Evolutionary conservation across 345 rosid species (phyloP).

Genomic region (Anacardium occidentale): DNA sequence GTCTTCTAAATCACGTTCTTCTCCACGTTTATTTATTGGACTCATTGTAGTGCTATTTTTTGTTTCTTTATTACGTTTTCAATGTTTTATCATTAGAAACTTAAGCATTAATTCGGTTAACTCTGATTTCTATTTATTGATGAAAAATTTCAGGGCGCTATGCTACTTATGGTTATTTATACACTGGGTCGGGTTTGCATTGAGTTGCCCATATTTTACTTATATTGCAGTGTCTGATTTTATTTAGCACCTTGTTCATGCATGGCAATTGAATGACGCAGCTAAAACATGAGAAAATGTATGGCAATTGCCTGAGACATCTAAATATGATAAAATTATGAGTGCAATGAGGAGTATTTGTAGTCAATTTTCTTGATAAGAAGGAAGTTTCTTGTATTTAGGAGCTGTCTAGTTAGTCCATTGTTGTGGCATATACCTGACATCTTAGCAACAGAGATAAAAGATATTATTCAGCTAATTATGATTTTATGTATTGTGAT

Average conservation of each 20-base stretch:
- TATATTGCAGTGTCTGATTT: not conserved
- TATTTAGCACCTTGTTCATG: not conserved
- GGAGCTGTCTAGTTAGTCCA: too few species aligned
- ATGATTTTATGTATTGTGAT: not conserved
- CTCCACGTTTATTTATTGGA: slow-evolving; percentile 30
- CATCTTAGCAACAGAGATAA: too few species aligned
- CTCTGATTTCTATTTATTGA: not conserved
- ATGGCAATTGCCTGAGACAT: not conserved
- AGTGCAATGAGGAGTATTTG: not conserved
- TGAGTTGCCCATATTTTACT: not conserved
- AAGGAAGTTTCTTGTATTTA: not conserved
- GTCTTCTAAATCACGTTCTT: slow-evolving; percentile 31
- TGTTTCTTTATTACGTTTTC: not conserved
- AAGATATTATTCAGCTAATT: not conserved
- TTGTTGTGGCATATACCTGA: too few species aligned
- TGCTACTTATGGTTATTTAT: slow-evolving; percentile 33
- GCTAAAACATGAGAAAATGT: not conserved
- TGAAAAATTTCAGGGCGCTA: slow-evolving; percentile 29
- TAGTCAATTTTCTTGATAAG: not conserved
- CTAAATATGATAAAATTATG: not conserved
- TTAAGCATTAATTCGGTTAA: not conserved
- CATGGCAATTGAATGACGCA: not conserved
- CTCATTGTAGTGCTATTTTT: slow-evolving; percentile 31
- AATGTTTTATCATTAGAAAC: not conserved
- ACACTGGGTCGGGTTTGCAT: slow-evolving; percentile 40